Evolutionary conservation across 805 yeast species (phyloP), one percentile per base, ranked within the genome.

Genomic region (Saccharomycopsis selenospora): DNA sequence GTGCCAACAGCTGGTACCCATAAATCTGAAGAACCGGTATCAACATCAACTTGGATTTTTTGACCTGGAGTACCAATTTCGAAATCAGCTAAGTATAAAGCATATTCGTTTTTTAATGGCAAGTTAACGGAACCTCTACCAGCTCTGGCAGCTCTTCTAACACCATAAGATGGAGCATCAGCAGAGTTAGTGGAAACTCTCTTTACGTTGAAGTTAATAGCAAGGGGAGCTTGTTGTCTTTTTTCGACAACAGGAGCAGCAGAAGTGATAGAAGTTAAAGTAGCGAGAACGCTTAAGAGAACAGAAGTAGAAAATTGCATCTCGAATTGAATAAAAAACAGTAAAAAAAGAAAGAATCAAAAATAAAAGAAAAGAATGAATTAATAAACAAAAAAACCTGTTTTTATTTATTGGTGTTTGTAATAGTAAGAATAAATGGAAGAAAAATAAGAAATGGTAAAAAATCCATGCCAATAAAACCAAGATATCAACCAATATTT

Each of bases 11-110:
- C 66, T 56, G 65, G 68, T 3, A 73, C 67, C 78, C 78, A 73
- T 30, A 73, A 56, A 50, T 72, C 75, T 0, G 77, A 69, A 8
- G 77, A 71, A 3, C 78, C 79, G 3, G 78, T 71, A 55, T 75
- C 79, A 40, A 75, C 56, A 26, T 69, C 61, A 3, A 73, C 71
- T n/a, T 66, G 64, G 13, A 73, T 51, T 26, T 61, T 58, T 53
- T 72, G 76, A 4, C 64, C 58, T 3, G 76, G 76, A 2, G 67
- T 64, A 13, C 80, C 79, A 17, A 73, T 59, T 18, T 60, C 57
- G 25, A 77, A 48, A 2, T 64, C 64, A 3, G 72, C 75, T 8
- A 73, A 64, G 56, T 74, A 77, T 50, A 75, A 76, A 7, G 69
- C 61, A 11, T 57, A 51, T 45, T 67, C 65, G 55, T 75, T 75